A percentile compares a stretch with the other conserved stretches of the same genome.
Conservation (phyloP, 2,329 filamentous ascomycete genomes). For the Sordariomycetes sp. region DNA sequence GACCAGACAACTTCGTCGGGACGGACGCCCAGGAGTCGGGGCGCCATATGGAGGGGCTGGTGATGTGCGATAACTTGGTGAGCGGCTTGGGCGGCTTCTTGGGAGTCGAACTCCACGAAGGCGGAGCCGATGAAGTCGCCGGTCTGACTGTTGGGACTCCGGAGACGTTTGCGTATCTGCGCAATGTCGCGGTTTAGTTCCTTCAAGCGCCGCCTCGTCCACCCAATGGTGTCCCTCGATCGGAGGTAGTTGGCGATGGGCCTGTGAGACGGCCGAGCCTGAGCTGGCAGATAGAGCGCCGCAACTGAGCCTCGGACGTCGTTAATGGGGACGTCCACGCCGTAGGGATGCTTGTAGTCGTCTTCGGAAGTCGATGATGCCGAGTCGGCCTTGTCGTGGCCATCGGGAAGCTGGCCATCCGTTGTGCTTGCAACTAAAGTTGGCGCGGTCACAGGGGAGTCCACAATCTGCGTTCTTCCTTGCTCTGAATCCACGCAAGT, state of each 20-base stretch:
- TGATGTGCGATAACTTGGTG: constrained; percentile 84
- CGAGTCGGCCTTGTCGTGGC: constrained; percentile 4
- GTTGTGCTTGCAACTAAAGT: no score
- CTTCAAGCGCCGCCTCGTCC: constrained; percentile 53
- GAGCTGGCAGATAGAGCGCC: constrained; percentile 62
- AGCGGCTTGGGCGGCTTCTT: constrained; percentile 77
- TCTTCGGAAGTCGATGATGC: constrained; percentile 14
- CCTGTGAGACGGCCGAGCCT: constrained; percentile 67
- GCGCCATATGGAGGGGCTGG: constrained; percentile 76
- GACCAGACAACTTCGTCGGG: constrained; percentile 83
- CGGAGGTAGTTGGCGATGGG: constrained; percentile 63
- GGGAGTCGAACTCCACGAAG: constrained; percentile 82
- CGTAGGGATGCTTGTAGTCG: constrained; percentile 26
- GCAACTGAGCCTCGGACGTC: constrained; percentile 46
- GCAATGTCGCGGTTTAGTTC: constrained; percentile 29
- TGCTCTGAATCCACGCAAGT: not conserved
- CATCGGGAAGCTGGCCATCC: not conserved
- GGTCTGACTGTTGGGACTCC: constrained; percentile 2
- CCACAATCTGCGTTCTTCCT: not conserved
- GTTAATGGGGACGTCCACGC: constrained; percentile 21
- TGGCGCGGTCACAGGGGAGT: not conserved
- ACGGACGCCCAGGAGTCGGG: constrained; percentile 73
- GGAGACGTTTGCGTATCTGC: constrained; percentile 48
- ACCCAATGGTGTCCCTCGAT: constrained; percentile 92
- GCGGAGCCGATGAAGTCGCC: constrained; percentile 56